Conservation (phyloP, 1,284 basidiomycete genomes). For the Ceratobasidium theobromae region DNA sequence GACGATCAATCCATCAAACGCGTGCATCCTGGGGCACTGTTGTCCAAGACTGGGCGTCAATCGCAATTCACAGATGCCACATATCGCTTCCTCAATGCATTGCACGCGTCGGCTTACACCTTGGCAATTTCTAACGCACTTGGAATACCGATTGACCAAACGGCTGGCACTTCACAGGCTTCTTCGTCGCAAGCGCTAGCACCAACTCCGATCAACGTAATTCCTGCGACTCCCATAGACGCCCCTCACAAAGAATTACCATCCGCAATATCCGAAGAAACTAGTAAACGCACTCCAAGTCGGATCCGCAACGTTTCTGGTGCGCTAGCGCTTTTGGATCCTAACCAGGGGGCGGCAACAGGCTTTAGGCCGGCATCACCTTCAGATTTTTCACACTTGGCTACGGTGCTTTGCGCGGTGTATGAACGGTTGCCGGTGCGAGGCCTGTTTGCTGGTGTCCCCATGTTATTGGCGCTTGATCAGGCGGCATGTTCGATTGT, state of each 20-base stretch:
- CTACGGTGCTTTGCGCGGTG: slow-evolving; percentile 67
- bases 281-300: slow-evolving; percentile 27
- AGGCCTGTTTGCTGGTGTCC: slow-evolving; percentile 74
- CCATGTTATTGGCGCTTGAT: slow-evolving; percentile 83
- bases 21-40: slow-evolving; percentile 35
- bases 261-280: slow-evolving; percentile 21
- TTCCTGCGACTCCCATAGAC: slow-evolving; percentile 45
- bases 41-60: slow-evolving; percentile 28
- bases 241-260: slow-evolving; percentile 35
- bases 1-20: slow-evolving; percentile 46
- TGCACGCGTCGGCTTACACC: slow-evolving; percentile 76
- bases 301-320: slow-evolving; percentile 38
- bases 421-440: slow-evolving; percentile 71
- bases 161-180: slow-evolving; percentile 46
- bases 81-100: slow-evolving; percentile 71
- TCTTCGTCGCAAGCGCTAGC: slow-evolving; percentile 37
- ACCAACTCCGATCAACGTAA: slow-evolving; percentile 46
- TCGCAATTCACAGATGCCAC: slow-evolving; percentile 49
- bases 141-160: slow-evolving; percentile 46
- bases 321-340: slow-evolving; percentile 41
- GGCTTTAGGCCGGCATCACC: slow-evolving; percentile 49
- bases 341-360: slow-evolving; percentile 38
- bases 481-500: slow-evolving; percentile 50
- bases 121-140: slow-evolving; percentile 70
- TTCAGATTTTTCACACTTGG: slow-evolving; percentile 76